phyloP scores from a whole-genome alignment of 495 filamentous ascomycete species.

The Neurospora tetraspora region DNA sequence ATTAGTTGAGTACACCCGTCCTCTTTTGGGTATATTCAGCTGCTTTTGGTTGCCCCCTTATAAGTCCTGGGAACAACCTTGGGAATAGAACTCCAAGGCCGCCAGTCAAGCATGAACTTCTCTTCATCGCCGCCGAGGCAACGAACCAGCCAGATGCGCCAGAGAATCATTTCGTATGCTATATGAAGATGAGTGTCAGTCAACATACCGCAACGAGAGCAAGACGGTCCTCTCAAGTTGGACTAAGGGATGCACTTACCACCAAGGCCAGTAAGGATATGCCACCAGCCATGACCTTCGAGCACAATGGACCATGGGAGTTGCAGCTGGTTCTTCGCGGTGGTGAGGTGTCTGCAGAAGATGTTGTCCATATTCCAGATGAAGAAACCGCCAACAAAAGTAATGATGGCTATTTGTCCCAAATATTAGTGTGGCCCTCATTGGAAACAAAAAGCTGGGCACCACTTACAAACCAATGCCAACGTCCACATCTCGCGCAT shows the following conservation, averaged over 20 bases:
- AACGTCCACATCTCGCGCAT: constrained; percentile 62
- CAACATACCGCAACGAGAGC: constrained; percentile 11
- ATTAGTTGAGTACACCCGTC: neutral
- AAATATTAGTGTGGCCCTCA: neutral
- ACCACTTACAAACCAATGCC: constrained; percentile 30
- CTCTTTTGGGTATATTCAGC: neutral
- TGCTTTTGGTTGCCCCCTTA: neutral
- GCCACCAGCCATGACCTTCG: constrained; percentile 98
- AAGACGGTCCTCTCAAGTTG: neutral
- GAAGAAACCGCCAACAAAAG: constrained; percentile 75
- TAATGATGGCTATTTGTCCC: constrained; percentile 42
- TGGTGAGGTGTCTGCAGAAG: constrained; percentile 62
- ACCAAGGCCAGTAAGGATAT: constrained; percentile 39
- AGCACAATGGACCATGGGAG: constrained; percentile 85
- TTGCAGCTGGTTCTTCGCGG: constrained; percentile 61
- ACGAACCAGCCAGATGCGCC: constrained; percentile 78
- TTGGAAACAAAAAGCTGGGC: neutral
- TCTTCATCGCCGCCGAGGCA: constrained; percentile 69
- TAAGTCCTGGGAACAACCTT: constrained; percentile 36
- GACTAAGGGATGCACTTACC: neutral
- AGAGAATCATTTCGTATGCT: constrained; percentile 77
- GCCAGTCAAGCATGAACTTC: constrained; percentile 68
- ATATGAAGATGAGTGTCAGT: constrained; percentile 27
- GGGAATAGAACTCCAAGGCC: constrained; percentile 51
- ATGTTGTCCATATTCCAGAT: constrained; percentile 84